Evolutionary conservation across 2,329 filamentous ascomycete genomes (phyloP).

Genomic region (Biscogniauxia mediterranea): DNA sequence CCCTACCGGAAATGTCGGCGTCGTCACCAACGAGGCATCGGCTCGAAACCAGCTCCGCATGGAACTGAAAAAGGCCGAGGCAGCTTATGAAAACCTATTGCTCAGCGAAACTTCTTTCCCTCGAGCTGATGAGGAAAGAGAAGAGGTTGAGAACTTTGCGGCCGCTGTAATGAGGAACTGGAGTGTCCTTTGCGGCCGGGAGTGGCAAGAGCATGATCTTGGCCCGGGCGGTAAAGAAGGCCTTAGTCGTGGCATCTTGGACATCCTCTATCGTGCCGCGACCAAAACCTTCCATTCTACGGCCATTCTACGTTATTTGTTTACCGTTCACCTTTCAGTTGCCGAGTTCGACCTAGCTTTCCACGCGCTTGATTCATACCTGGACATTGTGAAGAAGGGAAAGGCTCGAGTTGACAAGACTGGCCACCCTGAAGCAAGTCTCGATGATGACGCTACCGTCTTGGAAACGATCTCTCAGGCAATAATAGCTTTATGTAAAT

Average conservation of each 20-base stretch:
- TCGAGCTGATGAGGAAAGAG: constrained; percentile 73
- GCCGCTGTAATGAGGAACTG: constrained; percentile 81
- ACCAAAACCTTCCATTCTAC: constrained; percentile 96
- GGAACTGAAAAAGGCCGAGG: constrained; percentile 78
- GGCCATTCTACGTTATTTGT: constrained; percentile 79
- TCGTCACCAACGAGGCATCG: constrained; percentile 47
- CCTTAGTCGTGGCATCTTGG: constrained; percentile 74
- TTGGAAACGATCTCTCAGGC: constrained; percentile 78
- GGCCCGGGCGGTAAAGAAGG: constrained; percentile 77
- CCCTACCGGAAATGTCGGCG: constrained; percentile 45
- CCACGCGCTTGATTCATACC: constrained; percentile 87
- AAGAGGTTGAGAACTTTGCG: constrained; percentile 80
- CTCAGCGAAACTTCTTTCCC: constrained; percentile 81
- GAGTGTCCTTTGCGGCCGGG: constrained; percentile 73
- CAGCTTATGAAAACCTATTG: constrained; percentile 75
- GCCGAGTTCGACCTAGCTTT: constrained; percentile 91
- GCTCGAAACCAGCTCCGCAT: constrained; percentile 63
- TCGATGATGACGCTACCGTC: constrained; percentile 77
- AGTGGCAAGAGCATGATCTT: constrained; percentile 78
- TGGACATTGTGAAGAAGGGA: constrained; percentile 81
- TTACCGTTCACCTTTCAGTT: constrained; percentile 80
- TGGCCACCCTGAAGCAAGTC: constrained; percentile 64
- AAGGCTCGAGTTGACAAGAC: constrained; percentile 82
- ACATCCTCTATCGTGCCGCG: constrained; percentile 85
- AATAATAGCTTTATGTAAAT: constrained; percentile 77